A percentile compares a stretch with the other conserved stretches of the same genome.
phyloP scores from a whole-genome alignment of 2,329 filamentous ascomycete species.

The Penicillium sp. region DNA sequence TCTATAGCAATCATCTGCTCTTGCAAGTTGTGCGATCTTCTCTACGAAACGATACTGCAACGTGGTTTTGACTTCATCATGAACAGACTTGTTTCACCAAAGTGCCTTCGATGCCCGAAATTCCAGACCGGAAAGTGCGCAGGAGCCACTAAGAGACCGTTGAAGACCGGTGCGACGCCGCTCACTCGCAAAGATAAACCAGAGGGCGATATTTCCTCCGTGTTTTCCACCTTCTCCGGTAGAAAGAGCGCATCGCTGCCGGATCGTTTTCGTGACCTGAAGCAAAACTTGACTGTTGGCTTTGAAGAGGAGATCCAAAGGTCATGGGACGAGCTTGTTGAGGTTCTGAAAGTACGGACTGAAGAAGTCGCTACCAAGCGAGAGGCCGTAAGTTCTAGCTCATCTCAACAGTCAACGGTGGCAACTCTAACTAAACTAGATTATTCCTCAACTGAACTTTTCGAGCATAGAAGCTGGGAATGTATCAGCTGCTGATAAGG shows the following conservation, averaged over 20 bases:
- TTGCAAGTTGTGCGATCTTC: too few relatives aligned
- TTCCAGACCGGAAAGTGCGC: too few relatives aligned
- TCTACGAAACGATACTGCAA: too few relatives aligned
- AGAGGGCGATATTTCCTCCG: constrained; percentile 18
- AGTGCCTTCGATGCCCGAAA: too few relatives aligned
- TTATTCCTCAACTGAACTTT: constrained; percentile 11
- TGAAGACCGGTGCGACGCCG: too few relatives aligned
- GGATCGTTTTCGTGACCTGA: constrained; percentile 6
- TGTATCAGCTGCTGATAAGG: not conserved
- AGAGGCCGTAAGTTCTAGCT: not conserved
- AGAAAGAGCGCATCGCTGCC: constrained; percentile 5
- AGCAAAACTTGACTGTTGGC: constrained; percentile 5
- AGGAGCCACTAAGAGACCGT: too few relatives aligned
- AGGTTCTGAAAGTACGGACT: constrained; percentile 4
- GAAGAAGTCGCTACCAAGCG: constrained; percentile 12
- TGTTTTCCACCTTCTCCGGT: constrained; percentile 15
- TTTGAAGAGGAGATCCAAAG: constrained; percentile 10
- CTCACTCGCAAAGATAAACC: constrained; percentile 5
- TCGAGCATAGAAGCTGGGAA: constrained; percentile 1
- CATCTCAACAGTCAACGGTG: too few relatives aligned
- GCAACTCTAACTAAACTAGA: not conserved
- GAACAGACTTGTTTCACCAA: too few relatives aligned
- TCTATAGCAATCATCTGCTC: too few relatives aligned
- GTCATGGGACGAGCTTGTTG: constrained; percentile 7
- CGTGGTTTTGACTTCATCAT: too few relatives aligned